Percentiles rank a stretch among this genome's conserved stretches.
These are phyloP conservation scores for Penicillium bialowiezense DNA, from an alignment of 495 filamentous ascomycete species.

Conservation along the genomic window DNA sequence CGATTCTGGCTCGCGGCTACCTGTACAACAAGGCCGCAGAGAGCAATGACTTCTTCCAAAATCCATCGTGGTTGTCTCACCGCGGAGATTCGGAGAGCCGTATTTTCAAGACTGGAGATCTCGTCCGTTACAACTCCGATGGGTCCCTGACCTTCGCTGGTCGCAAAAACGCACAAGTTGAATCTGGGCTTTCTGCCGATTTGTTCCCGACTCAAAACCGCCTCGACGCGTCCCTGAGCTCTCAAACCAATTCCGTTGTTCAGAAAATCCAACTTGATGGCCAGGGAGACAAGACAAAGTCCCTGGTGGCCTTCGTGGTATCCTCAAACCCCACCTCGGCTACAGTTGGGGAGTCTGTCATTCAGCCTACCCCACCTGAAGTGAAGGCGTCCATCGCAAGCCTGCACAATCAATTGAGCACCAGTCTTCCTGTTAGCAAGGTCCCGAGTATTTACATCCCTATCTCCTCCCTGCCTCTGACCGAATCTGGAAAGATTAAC, in stretches of 20 bases:
- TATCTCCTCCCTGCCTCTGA: constrained; percentile 49
- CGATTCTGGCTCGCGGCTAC: constrained; percentile 51
- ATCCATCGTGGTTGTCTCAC: constrained; percentile 43
- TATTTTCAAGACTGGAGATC: constrained; percentile 50
- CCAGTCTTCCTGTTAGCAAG: constrained; percentile 45
- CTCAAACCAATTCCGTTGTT: constrained; percentile 20
- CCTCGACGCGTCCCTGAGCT: constrained; percentile 14
- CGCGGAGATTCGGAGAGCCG: neutral
- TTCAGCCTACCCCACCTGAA: constrained; percentile 15
- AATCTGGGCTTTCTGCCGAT: constrained; percentile 47
- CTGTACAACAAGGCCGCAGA: constrained; percentile 36
- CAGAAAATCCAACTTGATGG: constrained; percentile 19
- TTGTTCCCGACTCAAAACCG: constrained; percentile 44
- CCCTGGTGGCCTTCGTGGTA: constrained; percentile 32
- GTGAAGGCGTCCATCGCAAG: constrained; percentile 15
- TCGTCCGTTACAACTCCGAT: constrained; percentile 51
- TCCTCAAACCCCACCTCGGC: neutral
- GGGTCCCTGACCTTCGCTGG: constrained; percentile 46
- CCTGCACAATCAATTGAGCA: constrained; percentile 25
- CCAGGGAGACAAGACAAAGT: constrained; percentile 4
- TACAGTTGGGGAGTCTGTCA: neutral
- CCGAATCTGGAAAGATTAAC: constrained; percentile 51
- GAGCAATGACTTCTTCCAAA: constrained; percentile 43
- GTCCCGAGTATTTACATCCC: constrained; percentile 59
- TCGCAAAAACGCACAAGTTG: constrained; percentile 43